Percentiles rank a stretch among this genome's conserved stretches.
These are phyloP conservation scores for Fraxinus nigra DNA, from an alignment of 305 asterid genomes.

Conservation along the genomic window DNA sequence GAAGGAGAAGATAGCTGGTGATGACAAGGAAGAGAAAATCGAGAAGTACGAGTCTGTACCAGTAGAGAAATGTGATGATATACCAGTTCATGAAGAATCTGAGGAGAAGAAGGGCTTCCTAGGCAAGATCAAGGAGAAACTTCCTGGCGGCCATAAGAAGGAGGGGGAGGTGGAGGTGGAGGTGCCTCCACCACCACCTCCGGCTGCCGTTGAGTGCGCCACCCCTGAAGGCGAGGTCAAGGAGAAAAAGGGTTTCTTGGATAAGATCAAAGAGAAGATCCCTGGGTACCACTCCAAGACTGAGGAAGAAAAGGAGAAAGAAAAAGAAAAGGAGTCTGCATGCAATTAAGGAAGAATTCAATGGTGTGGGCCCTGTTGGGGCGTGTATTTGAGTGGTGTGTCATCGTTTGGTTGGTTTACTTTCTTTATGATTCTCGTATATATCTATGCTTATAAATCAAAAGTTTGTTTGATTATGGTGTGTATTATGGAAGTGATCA, in stretches of 20 bases:
- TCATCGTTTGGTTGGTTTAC: conserved; percentile 9
- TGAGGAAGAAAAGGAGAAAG: conserved; percentile 61
- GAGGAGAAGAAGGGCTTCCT: conserved; percentile 79
- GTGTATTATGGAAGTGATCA: not conserved
- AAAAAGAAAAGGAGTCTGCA: conserved; percentile 36
- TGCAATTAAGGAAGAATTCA: conserved; percentile 13
- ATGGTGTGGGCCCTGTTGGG: conserved; percentile 18
- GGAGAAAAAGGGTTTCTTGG: conserved; percentile 82
- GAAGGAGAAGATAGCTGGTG: conserved; percentile 48
- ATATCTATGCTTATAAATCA: not conserved
- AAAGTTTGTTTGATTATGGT: not conserved
- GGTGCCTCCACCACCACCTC: conserved; percentile 25
- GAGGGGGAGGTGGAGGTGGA: conserved; percentile 25
- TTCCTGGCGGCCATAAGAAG: conserved; percentile 63
- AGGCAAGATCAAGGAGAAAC: conserved; percentile 78
- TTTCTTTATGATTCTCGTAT: not conserved
- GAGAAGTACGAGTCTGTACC: conserved; percentile 30
- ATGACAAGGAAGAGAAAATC: conserved; percentile 28
- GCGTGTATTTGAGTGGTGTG: conserved; percentile 26
- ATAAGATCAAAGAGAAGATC: conserved; percentile 87
- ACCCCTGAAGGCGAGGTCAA: conserved; percentile 46
- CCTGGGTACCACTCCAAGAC: conserved; percentile 79
- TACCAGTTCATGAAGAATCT: conserved; percentile 20
- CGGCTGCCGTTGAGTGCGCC: conserved; percentile 23
- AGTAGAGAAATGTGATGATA: conserved; percentile 52